Conservation (phyloP, 192 early-diverging fungal genomes). For the Phlyctochytrium bullatum region DNA sequence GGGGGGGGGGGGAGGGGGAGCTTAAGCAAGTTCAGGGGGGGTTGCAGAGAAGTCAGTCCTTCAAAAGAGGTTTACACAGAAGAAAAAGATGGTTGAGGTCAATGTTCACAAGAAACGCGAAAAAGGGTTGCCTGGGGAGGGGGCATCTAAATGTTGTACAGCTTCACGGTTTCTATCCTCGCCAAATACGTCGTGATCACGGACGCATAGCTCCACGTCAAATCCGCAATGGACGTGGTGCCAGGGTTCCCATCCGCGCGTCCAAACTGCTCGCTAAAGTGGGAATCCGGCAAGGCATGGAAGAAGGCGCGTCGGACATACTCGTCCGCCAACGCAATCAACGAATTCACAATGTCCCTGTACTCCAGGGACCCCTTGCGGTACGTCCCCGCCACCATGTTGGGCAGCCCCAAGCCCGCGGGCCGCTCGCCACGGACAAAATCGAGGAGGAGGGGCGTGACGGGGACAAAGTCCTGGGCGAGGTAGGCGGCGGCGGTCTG, state of each 20-base stretch:
- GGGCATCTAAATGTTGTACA: too few relatives aligned
- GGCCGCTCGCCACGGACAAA: constrained; percentile 57
- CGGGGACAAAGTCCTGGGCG: not conserved
- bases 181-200: not conserved
- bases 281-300: constrained; percentile 29
- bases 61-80: too few relatives aligned
- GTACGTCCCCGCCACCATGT: constrained; percentile 32
- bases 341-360: constrained; percentile 6
- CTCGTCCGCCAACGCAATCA: constrained; percentile 28
- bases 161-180: too few relatives aligned
- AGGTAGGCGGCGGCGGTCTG: constrained; percentile 4
- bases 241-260: constrained; percentile 6
- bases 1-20: too few relatives aligned
- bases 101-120: too few relatives aligned
- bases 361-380: constrained; percentile 8
- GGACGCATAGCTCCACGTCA: constrained; percentile 12
- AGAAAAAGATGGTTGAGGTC: too few relatives aligned
- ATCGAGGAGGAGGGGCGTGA: constrained; percentile 35
- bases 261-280: constrained; percentile 23
- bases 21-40: too few relatives aligned
- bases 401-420: constrained; percentile 5
- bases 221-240: not conserved
- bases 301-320: constrained; percentile 24
- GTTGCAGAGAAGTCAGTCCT: too few relatives aligned
- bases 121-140: too few relatives aligned